These are phyloP conservation scores for Plenodomus lindquistii DNA, from an alignment of 2,329 filamentous ascomycete genomes.

Conservation along the genomic window DNA sequence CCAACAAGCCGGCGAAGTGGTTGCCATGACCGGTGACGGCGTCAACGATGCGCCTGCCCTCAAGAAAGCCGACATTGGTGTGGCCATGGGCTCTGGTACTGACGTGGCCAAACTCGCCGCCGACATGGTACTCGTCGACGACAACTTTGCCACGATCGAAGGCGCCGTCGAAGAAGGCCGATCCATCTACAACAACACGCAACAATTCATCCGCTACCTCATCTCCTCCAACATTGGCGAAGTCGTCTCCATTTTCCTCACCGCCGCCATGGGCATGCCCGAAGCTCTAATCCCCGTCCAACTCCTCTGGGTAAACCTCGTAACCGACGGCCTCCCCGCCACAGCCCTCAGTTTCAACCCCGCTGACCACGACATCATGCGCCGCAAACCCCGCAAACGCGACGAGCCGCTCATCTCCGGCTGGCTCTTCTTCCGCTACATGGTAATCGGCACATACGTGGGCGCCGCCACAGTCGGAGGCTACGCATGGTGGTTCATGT, in stretches of 20 bases:
- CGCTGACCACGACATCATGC: slow-evolving; percentile 98
- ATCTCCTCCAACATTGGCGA: slow-evolving; percentile 99
- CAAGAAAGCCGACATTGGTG: slow-evolving; percentile 98
- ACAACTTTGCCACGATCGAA: slow-evolving; percentile 98
- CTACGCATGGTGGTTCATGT: slow-evolving; percentile 99
- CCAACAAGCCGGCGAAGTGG: slow-evolving; percentile 88
- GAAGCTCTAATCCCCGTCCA: slow-evolving; percentile 97
- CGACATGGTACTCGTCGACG: slow-evolving; percentile 97
- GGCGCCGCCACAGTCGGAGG: slow-evolving; percentile 93
- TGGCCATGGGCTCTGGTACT: slow-evolving; percentile 97
- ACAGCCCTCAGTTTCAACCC: slow-evolving; percentile 98
- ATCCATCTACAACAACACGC: slow-evolving; percentile 99
- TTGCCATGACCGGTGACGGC: slow-evolving; percentile 98
- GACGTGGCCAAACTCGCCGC: slow-evolving; percentile 96
- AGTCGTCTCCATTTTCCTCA: slow-evolving; percentile 98
- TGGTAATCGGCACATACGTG: slow-evolving; percentile 94
- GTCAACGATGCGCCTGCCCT: slow-evolving; percentile 97
- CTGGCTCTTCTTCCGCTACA: slow-evolving; percentile 97
- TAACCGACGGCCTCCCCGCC: slow-evolving; percentile 94
- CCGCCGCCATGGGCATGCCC: slow-evolving; percentile 93
- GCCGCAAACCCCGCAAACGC: slow-evolving; percentile 83
- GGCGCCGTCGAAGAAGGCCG: slow-evolving; percentile 94
- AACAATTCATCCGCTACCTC: slow-evolving; percentile 98
- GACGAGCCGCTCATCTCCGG: slow-evolving; percentile 91
- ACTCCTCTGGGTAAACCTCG: slow-evolving; percentile 97